Evolutionary conservation across 768 basidiomycete genomes (phyloP).

Genomic region (Mycena crocata): DNA sequence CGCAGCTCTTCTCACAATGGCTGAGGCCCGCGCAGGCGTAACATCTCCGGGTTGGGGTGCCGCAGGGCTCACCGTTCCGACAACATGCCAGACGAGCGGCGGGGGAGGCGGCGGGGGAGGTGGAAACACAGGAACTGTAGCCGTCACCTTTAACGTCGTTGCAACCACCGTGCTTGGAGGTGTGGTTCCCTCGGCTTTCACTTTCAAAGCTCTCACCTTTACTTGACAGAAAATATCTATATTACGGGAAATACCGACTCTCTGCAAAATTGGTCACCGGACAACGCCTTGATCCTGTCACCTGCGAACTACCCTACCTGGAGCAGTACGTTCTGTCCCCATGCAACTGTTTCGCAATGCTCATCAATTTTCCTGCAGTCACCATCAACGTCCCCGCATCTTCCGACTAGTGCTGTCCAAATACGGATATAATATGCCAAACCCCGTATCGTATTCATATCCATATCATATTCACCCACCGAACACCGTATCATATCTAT

Average conservation of each 20-base stretch:
- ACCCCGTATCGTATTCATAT: too few relatives aligned
- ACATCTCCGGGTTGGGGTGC: slow-evolving; percentile 75
- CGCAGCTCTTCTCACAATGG: slow-evolving; percentile 72
- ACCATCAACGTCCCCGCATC: slow-evolving; percentile 70
- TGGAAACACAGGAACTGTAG: slow-evolving; percentile 31
- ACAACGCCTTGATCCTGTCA: slow-evolving; percentile 65
- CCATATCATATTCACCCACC: too few relatives aligned
- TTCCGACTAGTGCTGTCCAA: too few relatives aligned
- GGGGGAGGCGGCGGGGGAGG: slow-evolving; percentile 34
- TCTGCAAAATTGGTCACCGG: slow-evolving; percentile 71
- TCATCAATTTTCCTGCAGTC: slow-evolving; percentile 48
- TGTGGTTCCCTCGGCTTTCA: slow-evolving; percentile 40
- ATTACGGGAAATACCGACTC: slow-evolving; percentile 69
- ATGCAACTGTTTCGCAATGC: slow-evolving; percentile 5
- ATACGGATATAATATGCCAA: too few relatives aligned
- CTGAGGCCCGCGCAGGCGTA: slow-evolving; percentile 62
- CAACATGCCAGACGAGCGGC: slow-evolving; percentile 51
- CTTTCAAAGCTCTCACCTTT: too few relatives aligned
- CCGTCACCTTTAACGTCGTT: slow-evolving; percentile 68
- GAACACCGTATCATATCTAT: too few relatives aligned
- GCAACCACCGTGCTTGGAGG: slow-evolving; percentile 72
- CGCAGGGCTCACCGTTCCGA: slow-evolving; percentile 59
- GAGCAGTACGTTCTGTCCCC: slow-evolving; percentile 62
- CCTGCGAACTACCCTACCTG: slow-evolving; percentile 72
- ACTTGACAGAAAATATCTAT: slow-evolving; percentile 75